Evolutionary conservation across 345 rosid species (phyloP), one percentile per base, ranked within the genome.

Genomic region (Litchi chinensis): DNA sequence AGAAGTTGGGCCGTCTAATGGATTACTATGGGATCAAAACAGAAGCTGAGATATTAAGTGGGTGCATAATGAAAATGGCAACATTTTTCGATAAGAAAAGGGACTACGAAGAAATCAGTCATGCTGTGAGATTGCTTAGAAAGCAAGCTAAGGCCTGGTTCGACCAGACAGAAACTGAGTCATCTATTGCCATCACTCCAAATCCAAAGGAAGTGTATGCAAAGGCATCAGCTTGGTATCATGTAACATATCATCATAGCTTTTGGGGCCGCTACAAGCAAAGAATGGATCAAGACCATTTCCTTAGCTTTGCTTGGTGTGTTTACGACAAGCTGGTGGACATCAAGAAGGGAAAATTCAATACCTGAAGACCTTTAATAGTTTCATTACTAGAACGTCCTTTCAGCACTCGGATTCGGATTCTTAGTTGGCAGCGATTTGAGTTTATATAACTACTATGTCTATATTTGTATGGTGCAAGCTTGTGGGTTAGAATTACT

Each of bases 201-300:
- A 50, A 50, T 1, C 66, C 10, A 10, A 82, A 70, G 5, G 78
- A 82, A 24, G 65, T n/a, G 16, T 48, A 83, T 8, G 88, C 88
- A 5, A 88, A 86, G 74, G 89, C 89, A 66, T 88, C 91, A 2
- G 89, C 91, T 24, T 88, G 87, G 87, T 85, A 86, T 60, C 44
- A 85, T 62, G 91, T 85, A 2, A 86, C 91, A 1, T 86, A 88
- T 70, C 89, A 88, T 74, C 82, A 81, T 6, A 65, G 19, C 46
- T 86, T 71, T 54, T 85, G 83, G 82, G 87, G 86, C 15, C 1
- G 63, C 24, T 83, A 77, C 84, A 83, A 83, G 2, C 82, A 83
- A 79, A 88, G 85, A 73, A 67, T 80, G 70, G 63, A 75, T 19
- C 73, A 81, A 10, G 84, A 82, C 19, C 91, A 88, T 76, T 88